A percentile compares a stretch with the other conserved stretches of the same genome.
Conservation (phyloP, 768 basidiomycete genomes). For the Leccinum truebloodii region DNA sequence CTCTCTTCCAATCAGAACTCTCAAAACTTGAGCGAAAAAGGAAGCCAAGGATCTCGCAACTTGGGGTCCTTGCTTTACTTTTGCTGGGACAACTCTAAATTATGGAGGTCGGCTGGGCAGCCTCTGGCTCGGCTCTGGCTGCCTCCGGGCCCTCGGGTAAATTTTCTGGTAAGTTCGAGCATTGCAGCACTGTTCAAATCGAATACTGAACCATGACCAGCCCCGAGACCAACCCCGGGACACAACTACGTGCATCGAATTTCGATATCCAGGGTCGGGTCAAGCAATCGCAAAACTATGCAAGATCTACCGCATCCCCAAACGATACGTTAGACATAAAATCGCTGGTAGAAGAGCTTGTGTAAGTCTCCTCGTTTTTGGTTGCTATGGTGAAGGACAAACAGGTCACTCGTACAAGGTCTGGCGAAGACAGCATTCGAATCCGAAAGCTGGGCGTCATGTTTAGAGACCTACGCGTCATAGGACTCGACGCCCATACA, state of each 20-base stretch:
- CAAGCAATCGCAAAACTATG: neutral
- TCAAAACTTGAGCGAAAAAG: too few species aligned
- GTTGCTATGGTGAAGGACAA: neutral
- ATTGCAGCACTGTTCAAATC: too few species aligned
- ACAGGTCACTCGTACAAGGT: conserved; percentile 23
- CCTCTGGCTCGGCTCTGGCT: too few species aligned
- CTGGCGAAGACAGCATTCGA: conserved; percentile 33
- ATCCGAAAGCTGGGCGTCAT: conserved; percentile 48
- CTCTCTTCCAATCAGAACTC: too few species aligned
- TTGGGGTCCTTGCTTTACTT: too few species aligned
- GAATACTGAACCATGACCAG: neutral
- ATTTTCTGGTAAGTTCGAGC: too few species aligned
- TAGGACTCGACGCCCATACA: conserved; percentile 45
- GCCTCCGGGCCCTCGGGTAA: too few species aligned
- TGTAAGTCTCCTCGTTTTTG: neutral
- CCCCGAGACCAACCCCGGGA: neutral
- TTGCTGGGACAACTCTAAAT: too few species aligned
- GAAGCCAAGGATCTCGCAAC: too few species aligned
- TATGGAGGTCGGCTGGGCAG: too few species aligned
- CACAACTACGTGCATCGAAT: neutral
- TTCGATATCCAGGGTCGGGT: neutral
- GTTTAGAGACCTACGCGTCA: conserved; percentile 53
- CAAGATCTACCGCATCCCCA: neutral
- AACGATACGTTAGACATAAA: conserved; percentile 10
- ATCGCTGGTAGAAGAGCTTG: conserved; percentile 16